Conservation (phyloP, 1,284 basidiomycete genomes). For the Leccinum subspadiceum region DNA sequence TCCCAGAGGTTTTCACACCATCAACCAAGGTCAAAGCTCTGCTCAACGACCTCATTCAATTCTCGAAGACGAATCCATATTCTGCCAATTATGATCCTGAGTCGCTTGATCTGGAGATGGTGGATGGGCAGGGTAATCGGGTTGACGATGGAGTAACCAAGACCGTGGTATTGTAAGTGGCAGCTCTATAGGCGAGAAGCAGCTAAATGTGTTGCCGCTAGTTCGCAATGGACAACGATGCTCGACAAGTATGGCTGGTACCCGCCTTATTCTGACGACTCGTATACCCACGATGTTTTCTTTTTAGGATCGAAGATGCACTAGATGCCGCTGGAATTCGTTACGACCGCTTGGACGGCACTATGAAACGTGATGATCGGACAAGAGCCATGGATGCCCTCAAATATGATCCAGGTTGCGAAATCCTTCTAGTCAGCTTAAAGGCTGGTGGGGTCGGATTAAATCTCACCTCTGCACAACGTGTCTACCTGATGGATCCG, state of each 20-base stretch:
- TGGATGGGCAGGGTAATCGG: slow-evolving; percentile 71
- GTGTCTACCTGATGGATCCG: slow-evolving; percentile 94
- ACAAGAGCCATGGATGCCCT: slow-evolving; percentile 87
- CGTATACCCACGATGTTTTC: slow-evolving; percentile 14
- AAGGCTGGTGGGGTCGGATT: slow-evolving; percentile 97
- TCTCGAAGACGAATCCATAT: slow-evolving; percentile 77
- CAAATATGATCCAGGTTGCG: slow-evolving; percentile 79
- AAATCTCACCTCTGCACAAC: slow-evolving; percentile 89
- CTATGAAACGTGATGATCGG: slow-evolving; percentile 94
- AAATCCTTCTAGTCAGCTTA: slow-evolving; percentile 93
- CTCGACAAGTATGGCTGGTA: slow-evolving; percentile 73
- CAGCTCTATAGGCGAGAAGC: slow-evolving; percentile 7
- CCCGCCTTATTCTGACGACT: not conserved
- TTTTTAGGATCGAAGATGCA: slow-evolving; percentile 80
- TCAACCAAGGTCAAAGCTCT: slow-evolving; percentile 87
- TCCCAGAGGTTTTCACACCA: slow-evolving; percentile 62
- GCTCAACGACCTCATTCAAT: slow-evolving; percentile 70
- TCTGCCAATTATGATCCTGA: slow-evolving; percentile 81
- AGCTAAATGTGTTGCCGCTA: slow-evolving; percentile 33
- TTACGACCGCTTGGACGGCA: slow-evolving; percentile 91
- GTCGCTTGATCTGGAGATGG: slow-evolving; percentile 68
- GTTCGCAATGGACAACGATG: slow-evolving; percentile 96
- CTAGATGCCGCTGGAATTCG: slow-evolving; percentile 77
- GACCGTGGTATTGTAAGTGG: slow-evolving; percentile 86
- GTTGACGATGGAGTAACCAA: slow-evolving; percentile 72